A percentile compares a stretch with the other conserved stretches of the same genome.
Evolutionary conservation across 352 stramenopile species (phyloP).

Genomic region (Peronospora destructor): DNA sequence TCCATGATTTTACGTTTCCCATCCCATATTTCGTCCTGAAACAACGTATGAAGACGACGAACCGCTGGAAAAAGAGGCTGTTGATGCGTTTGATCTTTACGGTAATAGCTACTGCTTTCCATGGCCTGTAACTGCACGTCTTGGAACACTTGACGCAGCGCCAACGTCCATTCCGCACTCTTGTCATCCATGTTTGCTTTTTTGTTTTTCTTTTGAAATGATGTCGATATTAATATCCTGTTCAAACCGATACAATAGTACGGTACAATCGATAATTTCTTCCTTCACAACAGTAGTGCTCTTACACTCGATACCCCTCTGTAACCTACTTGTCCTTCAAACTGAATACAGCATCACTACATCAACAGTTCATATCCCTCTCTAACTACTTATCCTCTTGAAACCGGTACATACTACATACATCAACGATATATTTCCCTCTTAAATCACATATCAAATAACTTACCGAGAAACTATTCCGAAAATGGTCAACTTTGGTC

Average conservation of each 20-base stretch:
- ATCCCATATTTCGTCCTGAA: constrained; percentile 42
- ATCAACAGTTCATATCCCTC: too few relatives aligned
- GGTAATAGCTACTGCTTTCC: constrained; percentile 40
- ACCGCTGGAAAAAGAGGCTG: constrained; percentile 43
- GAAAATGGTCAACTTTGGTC: constrained; percentile 37
- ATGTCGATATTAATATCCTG: too few relatives aligned
- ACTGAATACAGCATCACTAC: too few relatives aligned
- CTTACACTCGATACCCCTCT: too few relatives aligned
- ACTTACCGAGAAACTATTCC: neutral
- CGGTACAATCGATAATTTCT: too few relatives aligned
- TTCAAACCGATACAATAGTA: too few relatives aligned
- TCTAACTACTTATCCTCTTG: too few relatives aligned
- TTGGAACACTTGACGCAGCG: constrained; percentile 56
- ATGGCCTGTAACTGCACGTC: constrained; percentile 59
- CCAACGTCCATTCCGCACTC: constrained; percentile 44
- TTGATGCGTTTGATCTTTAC: constrained; percentile 26
- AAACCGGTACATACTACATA: too few relatives aligned
- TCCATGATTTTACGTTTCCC: constrained; percentile 32
- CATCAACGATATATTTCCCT: neutral
- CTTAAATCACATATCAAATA: neutral
- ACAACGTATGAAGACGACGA: constrained; percentile 43
- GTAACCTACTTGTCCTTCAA: too few relatives aligned
- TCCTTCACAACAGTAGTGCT: too few relatives aligned
- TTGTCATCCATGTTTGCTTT: constrained; percentile 9
- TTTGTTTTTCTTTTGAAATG: too few relatives aligned